Conservation (phyloP, 2,329 filamentous ascomycete genomes). For the Hypoxylon sp. region DNA sequence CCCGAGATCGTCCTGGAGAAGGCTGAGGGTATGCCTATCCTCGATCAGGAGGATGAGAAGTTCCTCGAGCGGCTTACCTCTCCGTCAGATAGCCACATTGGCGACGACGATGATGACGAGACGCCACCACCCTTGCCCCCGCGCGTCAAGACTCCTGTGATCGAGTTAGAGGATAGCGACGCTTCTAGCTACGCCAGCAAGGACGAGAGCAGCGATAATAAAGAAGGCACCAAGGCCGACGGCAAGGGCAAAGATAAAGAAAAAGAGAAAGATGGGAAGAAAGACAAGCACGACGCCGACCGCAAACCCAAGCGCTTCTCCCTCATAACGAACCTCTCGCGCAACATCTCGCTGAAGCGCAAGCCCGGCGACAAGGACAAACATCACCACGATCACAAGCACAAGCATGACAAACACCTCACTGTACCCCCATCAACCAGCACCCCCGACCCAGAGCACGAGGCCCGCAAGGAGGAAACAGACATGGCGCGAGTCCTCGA, state of each 20-base stretch:
- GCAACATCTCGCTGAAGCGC: conserved; percentile 52
- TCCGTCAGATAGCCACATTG: conserved; percentile 46
- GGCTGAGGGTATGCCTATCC: conserved; percentile 60
- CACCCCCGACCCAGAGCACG: conserved; percentile 56
- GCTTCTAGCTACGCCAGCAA: conserved; percentile 55
- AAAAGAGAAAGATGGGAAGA: conserved; percentile 56
- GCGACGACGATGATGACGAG: conserved; percentile 60
- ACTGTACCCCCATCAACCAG: conserved; percentile 56
- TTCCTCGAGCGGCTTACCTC: conserved; percentile 71
- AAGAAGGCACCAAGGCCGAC: conserved; percentile 39
- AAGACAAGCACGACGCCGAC: conserved; percentile 41
- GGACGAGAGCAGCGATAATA: conserved; percentile 34
- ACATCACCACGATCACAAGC: neutral
- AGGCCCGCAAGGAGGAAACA: conserved; percentile 69
- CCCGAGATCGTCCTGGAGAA: conserved; percentile 52
- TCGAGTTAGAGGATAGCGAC: conserved; percentile 65
- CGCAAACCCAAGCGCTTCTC: conserved; percentile 57
- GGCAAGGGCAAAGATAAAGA: conserved; percentile 46
- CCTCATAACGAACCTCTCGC: conserved; percentile 55
- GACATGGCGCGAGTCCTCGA: conserved; percentile 87
- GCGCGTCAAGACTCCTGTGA: conserved; percentile 65
- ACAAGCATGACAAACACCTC: conserved; percentile 26
- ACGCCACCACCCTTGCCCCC: conserved; percentile 70
- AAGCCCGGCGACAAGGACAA: conserved; percentile 44
- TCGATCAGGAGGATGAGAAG: conserved; percentile 70